phyloP scores from a whole-genome alignment of 371 early-diverging fungal species.

The Vairimorpha ceranae region DNA sequence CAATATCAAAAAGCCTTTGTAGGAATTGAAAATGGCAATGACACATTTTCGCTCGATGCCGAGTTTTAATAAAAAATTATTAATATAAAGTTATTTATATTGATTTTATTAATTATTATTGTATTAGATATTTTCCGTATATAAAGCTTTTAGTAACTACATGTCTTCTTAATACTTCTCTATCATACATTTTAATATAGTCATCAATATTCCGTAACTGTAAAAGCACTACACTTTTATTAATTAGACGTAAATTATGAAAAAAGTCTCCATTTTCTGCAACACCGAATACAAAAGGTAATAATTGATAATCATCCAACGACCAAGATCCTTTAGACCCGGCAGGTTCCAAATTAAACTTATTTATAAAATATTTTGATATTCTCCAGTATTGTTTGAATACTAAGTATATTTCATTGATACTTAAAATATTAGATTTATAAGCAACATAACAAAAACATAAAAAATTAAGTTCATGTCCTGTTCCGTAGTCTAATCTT shows the following conservation, averaged over 20 bases:
- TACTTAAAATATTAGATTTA: constrained; percentile 14
- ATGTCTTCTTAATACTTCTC: constrained; percentile 81
- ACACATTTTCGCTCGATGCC: constrained; percentile 48
- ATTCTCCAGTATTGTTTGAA: constrained; percentile 78
- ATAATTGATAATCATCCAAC: constrained; percentile 89
- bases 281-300: constrained; percentile 87
- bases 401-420: constrained; percentile 59
- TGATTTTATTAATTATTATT: background rate
- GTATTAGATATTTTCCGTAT: constrained; percentile 69
- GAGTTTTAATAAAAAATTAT: constrained; percentile 46
- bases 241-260: constrained; percentile 23
- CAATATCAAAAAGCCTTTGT: constrained; percentile 85
- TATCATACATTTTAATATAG: constrained; percentile 86
- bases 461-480: constrained; percentile 91
- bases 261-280: constrained; percentile 65
- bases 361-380: constrained; percentile 75
- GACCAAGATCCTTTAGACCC: constrained; percentile 98
- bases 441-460: constrained; percentile 69
- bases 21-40: constrained; percentile 49
- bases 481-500: constrained; percentile 96
- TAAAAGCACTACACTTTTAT: constrained; percentile 10
- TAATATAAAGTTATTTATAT: background rate
- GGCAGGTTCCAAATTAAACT: constrained; percentile 93
- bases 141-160: constrained; percentile 96
- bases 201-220: constrained; percentile 66